Evolutionary conservation across 345 rosid species (phyloP).

Genomic region (Sisymbrium irio): DNA sequence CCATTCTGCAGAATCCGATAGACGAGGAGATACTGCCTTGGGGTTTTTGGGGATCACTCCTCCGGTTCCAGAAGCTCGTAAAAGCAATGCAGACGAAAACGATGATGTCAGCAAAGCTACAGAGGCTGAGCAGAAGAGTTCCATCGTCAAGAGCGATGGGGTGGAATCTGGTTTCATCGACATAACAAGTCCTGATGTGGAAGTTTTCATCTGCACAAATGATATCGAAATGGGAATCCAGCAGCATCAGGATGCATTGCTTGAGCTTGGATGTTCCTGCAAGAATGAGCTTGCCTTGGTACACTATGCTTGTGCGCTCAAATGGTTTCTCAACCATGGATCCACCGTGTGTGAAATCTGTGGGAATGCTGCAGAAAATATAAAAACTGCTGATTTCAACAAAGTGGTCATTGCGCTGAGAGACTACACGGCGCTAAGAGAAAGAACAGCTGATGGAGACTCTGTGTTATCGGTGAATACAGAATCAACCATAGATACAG

Average conservation of each 20-base stretch:
- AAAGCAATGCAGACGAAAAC: slow-evolving; percentile 42
- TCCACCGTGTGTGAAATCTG: slow-evolving; percentile 93
- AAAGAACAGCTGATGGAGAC: slow-evolving; percentile 66
- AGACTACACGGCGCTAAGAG: slow-evolving; percentile 71
- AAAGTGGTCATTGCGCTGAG: slow-evolving; percentile 65
- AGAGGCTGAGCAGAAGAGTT: slow-evolving; percentile 32
- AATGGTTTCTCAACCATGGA: slow-evolving; percentile 96
- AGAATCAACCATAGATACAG: slow-evolving; percentile 61
- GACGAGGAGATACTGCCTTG: slow-evolving; percentile 74
- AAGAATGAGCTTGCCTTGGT: slow-evolving; percentile 87
- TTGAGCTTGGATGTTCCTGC: slow-evolving; percentile 94
- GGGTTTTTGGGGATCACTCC: slow-evolving; percentile 66
- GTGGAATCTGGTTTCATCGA: slow-evolving; percentile 56
- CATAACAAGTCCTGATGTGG: slow-evolving; percentile 74
- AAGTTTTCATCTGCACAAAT: slow-evolving; percentile 59
- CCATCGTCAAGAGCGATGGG: slow-evolving; percentile 33
- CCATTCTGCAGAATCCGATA: slow-evolving; percentile 92
- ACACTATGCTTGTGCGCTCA: slow-evolving; percentile 91
- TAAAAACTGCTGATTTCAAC: slow-evolving; percentile 56
- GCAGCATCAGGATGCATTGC: slow-evolving; percentile 46
- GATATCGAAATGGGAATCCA: slow-evolving; percentile 77
- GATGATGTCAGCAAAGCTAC: slow-evolving; percentile 36
- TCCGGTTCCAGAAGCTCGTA: slow-evolving; percentile 42
- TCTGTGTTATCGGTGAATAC: slow-evolving; percentile 39
- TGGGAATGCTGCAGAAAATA: slow-evolving; percentile 61